Conservation (phyloP, 1,139 yeast species). For the Suzukiozyma palmioleophila region DNA sequence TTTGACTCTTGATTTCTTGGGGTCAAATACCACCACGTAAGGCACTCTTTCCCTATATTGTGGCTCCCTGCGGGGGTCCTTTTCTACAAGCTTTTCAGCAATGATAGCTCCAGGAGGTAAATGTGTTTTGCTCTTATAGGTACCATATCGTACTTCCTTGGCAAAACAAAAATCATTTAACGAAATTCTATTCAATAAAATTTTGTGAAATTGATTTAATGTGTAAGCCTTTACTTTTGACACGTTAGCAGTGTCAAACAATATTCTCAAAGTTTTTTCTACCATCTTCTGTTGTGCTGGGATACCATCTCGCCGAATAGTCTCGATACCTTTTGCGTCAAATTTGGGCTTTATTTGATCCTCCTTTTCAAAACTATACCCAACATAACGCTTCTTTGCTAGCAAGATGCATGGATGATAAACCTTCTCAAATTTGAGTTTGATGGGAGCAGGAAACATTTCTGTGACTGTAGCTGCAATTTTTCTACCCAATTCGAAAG, state of each 20-base stretch:
- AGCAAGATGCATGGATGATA: conserved; percentile 80
- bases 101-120: conserved; percentile 92
- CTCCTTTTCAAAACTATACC: conserved; percentile 62
- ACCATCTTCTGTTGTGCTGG: conserved; percentile 87
- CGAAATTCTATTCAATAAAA: conserved; percentile 56
- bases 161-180: conserved; percentile 88
- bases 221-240: conserved; percentile 66
- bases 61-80: conserved; percentile 74
- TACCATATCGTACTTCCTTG: conserved; percentile 81
- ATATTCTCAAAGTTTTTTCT: conserved; percentile 58
- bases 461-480: conserved; percentile 63
- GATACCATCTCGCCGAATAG: conserved; percentile 89
- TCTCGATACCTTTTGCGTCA: conserved; percentile 96
- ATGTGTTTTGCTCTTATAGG: conserved; percentile 64
- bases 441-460: conserved; percentile 77
- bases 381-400: conserved; percentile 89
- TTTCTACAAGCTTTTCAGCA: conserved; percentile 55
- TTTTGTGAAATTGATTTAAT: conserved; percentile 59
- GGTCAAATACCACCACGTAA: conserved; percentile 71
- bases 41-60: conserved; percentile 88
- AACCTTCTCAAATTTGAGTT: conserved; percentile 85
- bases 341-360: conserved; percentile 58
- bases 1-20: conserved; percentile 58
- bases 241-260: conserved; percentile 72
- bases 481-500: conserved; percentile 67